Evolutionary conservation across 2,329 filamentous ascomycete species (phyloP).

Genomic region (Xylariales sp.): DNA sequence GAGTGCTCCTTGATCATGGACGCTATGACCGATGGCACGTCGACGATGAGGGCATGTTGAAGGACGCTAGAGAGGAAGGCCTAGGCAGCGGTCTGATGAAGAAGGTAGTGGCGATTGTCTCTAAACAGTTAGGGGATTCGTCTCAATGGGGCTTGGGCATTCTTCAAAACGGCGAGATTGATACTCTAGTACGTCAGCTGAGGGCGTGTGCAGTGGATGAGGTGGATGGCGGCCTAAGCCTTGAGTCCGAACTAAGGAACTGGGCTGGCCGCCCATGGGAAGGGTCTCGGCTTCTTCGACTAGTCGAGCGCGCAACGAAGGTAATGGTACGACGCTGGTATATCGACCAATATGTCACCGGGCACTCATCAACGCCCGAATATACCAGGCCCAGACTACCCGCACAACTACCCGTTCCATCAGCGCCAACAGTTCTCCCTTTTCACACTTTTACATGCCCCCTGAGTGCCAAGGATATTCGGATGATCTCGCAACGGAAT

Average conservation of each 20-base stretch:
- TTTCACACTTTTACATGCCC: constrained; percentile 99
- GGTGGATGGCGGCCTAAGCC: constrained; percentile 51
- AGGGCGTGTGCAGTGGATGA: constrained; percentile 53
- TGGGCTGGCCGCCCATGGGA: constrained; percentile 88
- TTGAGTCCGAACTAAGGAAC: constrained; percentile 56
- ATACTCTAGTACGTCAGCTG: constrained; percentile 62
- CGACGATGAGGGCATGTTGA: constrained; percentile 82
- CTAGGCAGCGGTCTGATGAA: constrained; percentile 84
- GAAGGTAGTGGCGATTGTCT: constrained; percentile 89
- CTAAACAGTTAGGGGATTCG: constrained; percentile 86
- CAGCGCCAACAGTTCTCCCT: constrained; percentile 91
- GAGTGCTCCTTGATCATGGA: constrained; percentile 78
- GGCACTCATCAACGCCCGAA: constrained; percentile 64
- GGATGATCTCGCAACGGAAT: constrained; percentile 94
- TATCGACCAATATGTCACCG: constrained; percentile 77
- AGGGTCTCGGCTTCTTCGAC: constrained; percentile 83
- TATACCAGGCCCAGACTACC: constrained; percentile 83
- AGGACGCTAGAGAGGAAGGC: constrained; percentile 73
- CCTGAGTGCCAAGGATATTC: constrained; percentile 88
- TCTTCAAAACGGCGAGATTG: constrained; percentile 67
- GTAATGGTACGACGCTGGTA: constrained; percentile 88
- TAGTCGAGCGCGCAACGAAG: constrained; percentile 86
- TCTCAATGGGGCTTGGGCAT: constrained; percentile 85
- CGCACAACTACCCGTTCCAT: constrained; percentile 77
- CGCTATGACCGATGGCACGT: constrained; percentile 93